Evolutionary conservation across 805 yeast genomes (phyloP), one percentile per base, ranked within the genome.

Genomic region (Lachancea lanzarotensis): DNA sequence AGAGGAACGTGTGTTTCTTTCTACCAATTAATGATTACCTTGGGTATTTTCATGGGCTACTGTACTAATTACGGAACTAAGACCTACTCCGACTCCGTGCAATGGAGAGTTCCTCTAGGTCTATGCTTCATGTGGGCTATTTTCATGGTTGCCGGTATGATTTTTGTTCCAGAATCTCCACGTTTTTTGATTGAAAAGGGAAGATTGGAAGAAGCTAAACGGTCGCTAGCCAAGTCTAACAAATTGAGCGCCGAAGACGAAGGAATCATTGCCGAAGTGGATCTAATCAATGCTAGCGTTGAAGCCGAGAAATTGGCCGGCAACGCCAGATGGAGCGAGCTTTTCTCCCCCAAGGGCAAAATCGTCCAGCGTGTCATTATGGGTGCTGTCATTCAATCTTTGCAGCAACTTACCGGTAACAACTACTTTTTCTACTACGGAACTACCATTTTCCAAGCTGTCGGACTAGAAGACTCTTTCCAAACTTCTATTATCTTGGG

Each of bases 51-150:
- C 68, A 68, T 82, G 54, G 91, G 90, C 60, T 82, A 82, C 73
- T 82, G 88, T 66, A 73, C 82, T 45, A 79, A 79, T 49, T 83
- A 75, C 60, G 90, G 88, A 63, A 79, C 64, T 11, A 60, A 60
- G 36, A 49, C 42, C 19, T 59, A 62, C 45, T 33, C 43, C 3
- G 49, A 58, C 81, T 56, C 63, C 22, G 85, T 65, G 12, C 84
- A 80, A 68, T 83, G 90, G 89, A 80, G 89, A 76, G 72, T 82
- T 50, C 85, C 84, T 43, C 69, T 82, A 59, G 84, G 83, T 48
- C 63, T 79, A 48, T 69, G 74, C 53, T 75, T 74, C 55, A 65
- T 68, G 30, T 75, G 75, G 73, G 73, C 72, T 25, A 44, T 68
- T 32, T 50, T 64, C 45, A 63, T 68, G 71, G 50, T 68, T 43